Percentiles rank a stretch among this genome's conserved stretches.
Conservation (phyloP, 148 eudicot genomes). For the Oxyria digyna region DNA sequence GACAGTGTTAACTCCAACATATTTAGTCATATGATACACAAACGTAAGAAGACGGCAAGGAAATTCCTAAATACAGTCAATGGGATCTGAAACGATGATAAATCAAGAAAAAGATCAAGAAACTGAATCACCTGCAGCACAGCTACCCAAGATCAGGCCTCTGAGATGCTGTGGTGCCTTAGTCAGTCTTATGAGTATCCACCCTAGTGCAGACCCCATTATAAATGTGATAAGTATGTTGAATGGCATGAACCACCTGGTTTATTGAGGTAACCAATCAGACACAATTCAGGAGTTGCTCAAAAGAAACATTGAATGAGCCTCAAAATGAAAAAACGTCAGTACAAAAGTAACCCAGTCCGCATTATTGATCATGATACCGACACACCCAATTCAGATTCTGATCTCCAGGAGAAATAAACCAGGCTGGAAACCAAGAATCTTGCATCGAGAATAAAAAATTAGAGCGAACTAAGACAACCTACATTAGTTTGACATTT, state of each 20-base stretch:
- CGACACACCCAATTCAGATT: neutral
- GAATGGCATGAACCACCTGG: slow-evolving; percentile 47
- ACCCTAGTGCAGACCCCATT: slow-evolving; percentile 33
- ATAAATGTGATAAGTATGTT: slow-evolving; percentile 30
- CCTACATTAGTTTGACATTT: neutral
- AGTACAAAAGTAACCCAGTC: neutral
- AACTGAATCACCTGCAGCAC: slow-evolving; percentile 31
- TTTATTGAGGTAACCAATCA: neutral
- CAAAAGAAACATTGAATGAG: neutral
- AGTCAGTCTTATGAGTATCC: slow-evolving; percentile 26
- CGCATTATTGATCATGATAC: neutral
- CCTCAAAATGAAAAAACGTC: neutral
- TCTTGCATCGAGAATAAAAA: neutral
- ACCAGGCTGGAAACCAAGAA: neutral
- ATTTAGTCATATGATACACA: neutral
- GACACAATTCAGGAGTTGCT: neutral
- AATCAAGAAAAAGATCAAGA: neutral
- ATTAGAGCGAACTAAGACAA: no score
- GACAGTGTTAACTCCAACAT: neutral
- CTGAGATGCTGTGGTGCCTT: slow-evolving; percentile 29
- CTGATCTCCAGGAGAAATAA: neutral
- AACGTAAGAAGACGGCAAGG: neutral
- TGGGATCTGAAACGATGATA: no score
- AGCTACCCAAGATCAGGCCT: slow-evolving; percentile 32
- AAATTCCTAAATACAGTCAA: no score